A percentile compares a stretch with the other conserved stretches of the same genome.
Conservation (phyloP, 768 basidiomycete genomes). For the Artomyces pyxidatus region DNA sequence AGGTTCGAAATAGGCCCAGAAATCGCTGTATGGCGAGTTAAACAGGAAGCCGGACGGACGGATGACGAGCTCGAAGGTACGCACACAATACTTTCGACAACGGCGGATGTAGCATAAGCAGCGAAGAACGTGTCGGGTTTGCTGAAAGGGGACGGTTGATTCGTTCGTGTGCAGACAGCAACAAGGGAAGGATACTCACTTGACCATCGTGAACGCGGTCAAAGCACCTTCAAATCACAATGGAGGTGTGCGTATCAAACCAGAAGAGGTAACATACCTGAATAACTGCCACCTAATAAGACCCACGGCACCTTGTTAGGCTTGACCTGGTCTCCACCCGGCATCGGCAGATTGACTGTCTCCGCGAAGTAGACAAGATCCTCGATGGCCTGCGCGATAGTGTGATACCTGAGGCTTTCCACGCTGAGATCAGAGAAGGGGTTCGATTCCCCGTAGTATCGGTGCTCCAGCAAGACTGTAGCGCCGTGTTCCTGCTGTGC, state of each 20-base stretch:
- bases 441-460: conserved; percentile 70
- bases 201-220: conserved; percentile 63
- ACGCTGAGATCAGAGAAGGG: conserved; percentile 55
- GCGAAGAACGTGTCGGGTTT: conserved; percentile 53
- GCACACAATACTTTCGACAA: conserved; percentile 51
- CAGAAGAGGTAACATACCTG: conserved; percentile 33
- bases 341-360: conserved; percentile 62
- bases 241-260: conserved; percentile 9
- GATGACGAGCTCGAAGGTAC: not conserved
- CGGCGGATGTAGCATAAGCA: conserved; percentile 57
- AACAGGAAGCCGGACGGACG: not conserved
- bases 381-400: conserved; percentile 67
- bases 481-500: conserved; percentile 60
- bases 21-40: conserved; percentile 33
- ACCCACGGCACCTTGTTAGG: conserved; percentile 41
- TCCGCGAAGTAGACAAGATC: conserved; percentile 65
- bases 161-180: not conserved
- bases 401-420: conserved; percentile 50
- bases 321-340: conserved; percentile 49
- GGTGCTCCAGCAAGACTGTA: conserved; percentile 59
- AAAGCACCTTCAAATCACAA: conserved; percentile 24
- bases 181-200: conserved; percentile 33
- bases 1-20: conserved; percentile 70
- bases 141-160: conserved; percentile 22
- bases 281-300: conserved; percentile 35